Conservation (phyloP, 768 basidiomycete species). For the Mycena vulgaris region DNA sequence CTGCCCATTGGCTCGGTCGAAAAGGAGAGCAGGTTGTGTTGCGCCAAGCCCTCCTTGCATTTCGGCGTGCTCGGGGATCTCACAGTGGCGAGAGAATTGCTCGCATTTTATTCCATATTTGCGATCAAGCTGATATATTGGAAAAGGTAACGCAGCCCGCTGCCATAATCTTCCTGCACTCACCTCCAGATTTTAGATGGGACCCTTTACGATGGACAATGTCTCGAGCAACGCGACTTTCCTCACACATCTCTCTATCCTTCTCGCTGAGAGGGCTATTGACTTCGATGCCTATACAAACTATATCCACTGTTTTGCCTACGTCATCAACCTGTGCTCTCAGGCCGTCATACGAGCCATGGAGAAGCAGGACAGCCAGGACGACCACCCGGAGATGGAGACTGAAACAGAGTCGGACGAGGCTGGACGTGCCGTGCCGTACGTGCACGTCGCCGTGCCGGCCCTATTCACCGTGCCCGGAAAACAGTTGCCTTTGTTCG, state of each 20-base stretch:
- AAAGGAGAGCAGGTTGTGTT: conserved; percentile 26
- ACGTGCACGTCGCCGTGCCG: neutral
- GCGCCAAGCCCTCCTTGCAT: conserved; percentile 22
- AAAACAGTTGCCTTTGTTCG: neutral
- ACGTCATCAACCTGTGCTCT: neutral
- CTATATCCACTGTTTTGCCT: neutral
- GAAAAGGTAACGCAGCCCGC: conserved; percentile 18
- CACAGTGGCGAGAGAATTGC: conserved; percentile 25
- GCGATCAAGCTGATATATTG: conserved; percentile 17
- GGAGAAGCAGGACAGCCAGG: neutral
- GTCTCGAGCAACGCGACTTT: conserved; percentile 3
- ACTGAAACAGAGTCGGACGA: neutral
- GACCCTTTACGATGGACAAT: conserved; percentile 10
- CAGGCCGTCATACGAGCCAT: neutral
- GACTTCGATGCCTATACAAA: conserved; percentile 1
- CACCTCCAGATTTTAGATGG: conserved; percentile 1
- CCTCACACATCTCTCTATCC: neutral
- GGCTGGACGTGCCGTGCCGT: neutral
- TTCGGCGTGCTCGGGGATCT: conserved; percentile 26
- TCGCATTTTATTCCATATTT: conserved; percentile 22
- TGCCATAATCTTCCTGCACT: conserved; percentile 15
- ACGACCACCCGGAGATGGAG: neutral
- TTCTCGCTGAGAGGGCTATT: conserved; percentile 5
- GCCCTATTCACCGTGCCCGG: neutral
- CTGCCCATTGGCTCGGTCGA: conserved; percentile 24